Percentiles rank a stretch among this genome's conserved stretches.
Evolutionary conservation across 495 filamentous ascomycete species (phyloP).

Genomic region (Penicillium waksmanii): DNA sequence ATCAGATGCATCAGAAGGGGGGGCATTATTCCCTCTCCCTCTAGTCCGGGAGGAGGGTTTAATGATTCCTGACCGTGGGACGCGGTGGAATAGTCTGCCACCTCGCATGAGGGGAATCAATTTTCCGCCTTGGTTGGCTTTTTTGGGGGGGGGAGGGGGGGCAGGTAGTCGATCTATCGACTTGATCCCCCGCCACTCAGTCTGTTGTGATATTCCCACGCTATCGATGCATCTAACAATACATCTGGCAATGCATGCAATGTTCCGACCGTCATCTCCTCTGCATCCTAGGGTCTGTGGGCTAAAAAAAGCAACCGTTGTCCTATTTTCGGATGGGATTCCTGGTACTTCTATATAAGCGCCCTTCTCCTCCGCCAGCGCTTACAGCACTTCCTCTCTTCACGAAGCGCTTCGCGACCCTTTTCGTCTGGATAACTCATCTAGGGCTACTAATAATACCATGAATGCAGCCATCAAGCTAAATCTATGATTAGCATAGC

Average conservation of each 20-base stretch:
- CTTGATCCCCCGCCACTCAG: conserved; percentile 6
- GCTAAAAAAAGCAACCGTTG: conserved; percentile 23
- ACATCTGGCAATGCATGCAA: conserved; percentile 19
- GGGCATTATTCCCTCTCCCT: background rate
- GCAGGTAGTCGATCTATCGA: conserved; percentile 21
- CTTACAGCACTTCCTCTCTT: background rate
- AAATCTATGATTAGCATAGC: conserved; percentile 5
- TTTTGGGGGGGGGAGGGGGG: background rate
- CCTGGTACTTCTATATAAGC: conserved; percentile 4
- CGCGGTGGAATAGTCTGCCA: conserved; percentile 16
- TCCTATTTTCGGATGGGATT: conserved; percentile 15
- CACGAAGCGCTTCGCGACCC: background rate
- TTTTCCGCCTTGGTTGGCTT: background rate
- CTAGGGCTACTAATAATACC: background rate
- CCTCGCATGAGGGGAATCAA: conserved; percentile 32
- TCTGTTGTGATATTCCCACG: conserved; percentile 4
- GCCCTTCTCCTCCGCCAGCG: conserved; percentile 1
- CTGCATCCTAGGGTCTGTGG: conserved; percentile 5
- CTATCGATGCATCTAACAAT: conserved; percentile 2
- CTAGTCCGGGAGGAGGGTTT: background rate
- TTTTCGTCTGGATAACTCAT: background rate
- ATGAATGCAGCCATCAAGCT: background rate
- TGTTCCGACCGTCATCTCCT: conserved; percentile 13
- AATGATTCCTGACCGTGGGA: background rate
- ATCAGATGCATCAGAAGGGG: conserved; percentile 17